A percentile compares a stretch with the other conserved stretches of the same genome.
These are phyloP conservation scores for Rhizopus sp. DNA, from an alignment of 371 early-diverging fungal genomes.

Conservation along the genomic window DNA sequence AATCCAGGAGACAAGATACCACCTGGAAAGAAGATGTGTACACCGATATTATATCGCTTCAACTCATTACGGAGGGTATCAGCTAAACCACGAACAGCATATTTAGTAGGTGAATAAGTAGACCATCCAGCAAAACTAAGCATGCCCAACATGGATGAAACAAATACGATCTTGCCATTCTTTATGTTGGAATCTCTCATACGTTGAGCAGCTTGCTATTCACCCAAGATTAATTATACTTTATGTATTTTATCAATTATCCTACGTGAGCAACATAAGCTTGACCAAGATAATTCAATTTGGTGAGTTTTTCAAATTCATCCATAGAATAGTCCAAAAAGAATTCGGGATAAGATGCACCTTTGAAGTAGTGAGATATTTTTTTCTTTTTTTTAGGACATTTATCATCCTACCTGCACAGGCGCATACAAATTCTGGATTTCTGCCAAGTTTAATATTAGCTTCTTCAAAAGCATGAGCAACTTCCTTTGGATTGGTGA, in stretches of 20 bases:
- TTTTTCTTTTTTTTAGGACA: neutral
- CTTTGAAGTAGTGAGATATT: constrained; percentile 14
- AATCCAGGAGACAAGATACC: constrained; percentile 84
- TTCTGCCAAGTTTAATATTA: constrained; percentile 51
- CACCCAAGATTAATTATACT: neutral
- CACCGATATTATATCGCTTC: constrained; percentile 63
- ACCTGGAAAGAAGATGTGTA: constrained; percentile 83
- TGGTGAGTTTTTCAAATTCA: constrained; percentile 64
- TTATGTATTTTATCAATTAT: neutral
- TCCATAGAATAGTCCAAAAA: constrained; percentile 71
- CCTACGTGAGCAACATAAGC: constrained; percentile 74
- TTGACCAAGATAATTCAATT: constrained; percentile 84
- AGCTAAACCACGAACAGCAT: constrained; percentile 80
- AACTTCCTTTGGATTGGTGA: constrained; percentile 57
- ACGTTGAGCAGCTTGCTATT: constrained; percentile 65
- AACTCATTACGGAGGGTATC: constrained; percentile 78
- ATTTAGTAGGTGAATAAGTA: constrained; percentile 86
- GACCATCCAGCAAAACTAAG: constrained; percentile 81
- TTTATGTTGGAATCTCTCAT: constrained; percentile 65
- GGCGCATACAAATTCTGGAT: constrained; percentile 75
- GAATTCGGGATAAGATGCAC: constrained; percentile 68
- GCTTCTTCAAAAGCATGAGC: constrained; percentile 67
- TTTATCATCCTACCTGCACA: constrained; percentile 68
- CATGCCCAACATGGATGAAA: constrained; percentile 78
- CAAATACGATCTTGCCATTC: constrained; percentile 73